phyloP scores from a whole-genome alignment of 2,329 filamentous ascomycete species.

The Cryphonectria naterciae region DNA sequence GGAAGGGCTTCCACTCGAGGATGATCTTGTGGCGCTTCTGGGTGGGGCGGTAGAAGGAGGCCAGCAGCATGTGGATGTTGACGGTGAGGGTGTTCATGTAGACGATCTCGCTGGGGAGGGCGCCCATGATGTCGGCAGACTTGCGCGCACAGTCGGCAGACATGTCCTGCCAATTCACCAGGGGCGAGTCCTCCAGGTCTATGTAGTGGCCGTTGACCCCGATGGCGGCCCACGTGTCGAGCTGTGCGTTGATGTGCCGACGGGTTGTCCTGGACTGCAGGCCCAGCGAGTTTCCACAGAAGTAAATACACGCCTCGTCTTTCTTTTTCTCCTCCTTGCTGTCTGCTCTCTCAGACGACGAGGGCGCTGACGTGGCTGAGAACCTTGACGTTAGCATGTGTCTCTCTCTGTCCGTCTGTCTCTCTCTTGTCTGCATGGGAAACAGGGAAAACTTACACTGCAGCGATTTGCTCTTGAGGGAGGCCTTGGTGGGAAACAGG shows the following conservation, averaged over 20 bases:
- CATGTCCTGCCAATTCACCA: slow-evolving; percentile 77
- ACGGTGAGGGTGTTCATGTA: slow-evolving; percentile 87
- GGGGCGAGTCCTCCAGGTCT: slow-evolving; percentile 66
- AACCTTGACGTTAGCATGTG: background rate
- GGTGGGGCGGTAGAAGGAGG: slow-evolving; percentile 79
- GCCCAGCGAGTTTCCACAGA: slow-evolving; percentile 89
- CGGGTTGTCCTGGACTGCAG: slow-evolving; percentile 75
- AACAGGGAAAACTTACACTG: slow-evolving; percentile 30
- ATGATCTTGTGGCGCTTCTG: slow-evolving; percentile 74
- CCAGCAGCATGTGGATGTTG: slow-evolving; percentile 82
- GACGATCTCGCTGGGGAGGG: slow-evolving; percentile 72
- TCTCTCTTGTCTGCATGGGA: background rate
- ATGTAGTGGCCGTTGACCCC: slow-evolving; percentile 85
- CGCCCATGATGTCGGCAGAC: slow-evolving; percentile 76
- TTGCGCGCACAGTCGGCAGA: slow-evolving; percentile 73
- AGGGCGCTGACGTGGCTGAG: background rate
- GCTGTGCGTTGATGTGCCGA: slow-evolving; percentile 70
- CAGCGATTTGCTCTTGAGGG: slow-evolving; percentile 68
- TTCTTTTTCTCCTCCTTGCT: too few species aligned
- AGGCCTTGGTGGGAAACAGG: slow-evolving; percentile 73
- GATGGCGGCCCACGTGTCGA: slow-evolving; percentile 82
- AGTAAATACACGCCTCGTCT: slow-evolving; percentile 63
- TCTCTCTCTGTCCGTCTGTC: too few species aligned
- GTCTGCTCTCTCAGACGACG: background rate
- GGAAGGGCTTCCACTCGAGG: slow-evolving; percentile 88